Evolutionary conservation across 176 grass and related monocot species (phyloP).

Genomic region (Triticum monococcum): DNA sequence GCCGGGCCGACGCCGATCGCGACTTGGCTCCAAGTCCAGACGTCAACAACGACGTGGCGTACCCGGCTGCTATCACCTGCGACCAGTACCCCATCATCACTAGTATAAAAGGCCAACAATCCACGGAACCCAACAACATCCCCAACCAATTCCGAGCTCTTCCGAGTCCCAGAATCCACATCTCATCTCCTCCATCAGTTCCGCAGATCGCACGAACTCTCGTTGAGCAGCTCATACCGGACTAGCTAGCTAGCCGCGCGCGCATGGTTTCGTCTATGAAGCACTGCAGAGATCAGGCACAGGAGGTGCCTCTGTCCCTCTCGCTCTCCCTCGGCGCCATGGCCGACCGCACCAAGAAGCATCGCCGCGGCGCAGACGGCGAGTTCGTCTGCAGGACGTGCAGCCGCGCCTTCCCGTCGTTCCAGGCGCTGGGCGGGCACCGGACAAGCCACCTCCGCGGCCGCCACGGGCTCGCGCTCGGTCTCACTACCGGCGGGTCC

Average conservation of each 20-base stretch:
- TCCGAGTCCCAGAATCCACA: neutral
- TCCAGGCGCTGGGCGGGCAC: constrained; percentile 66
- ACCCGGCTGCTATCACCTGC: neutral
- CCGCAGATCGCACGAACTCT: no score
- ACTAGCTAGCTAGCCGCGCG: neutral
- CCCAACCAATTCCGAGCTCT: neutral
- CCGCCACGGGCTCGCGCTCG: constrained; percentile 37
- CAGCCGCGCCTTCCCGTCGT: constrained; percentile 18
- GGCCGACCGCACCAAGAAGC: neutral
- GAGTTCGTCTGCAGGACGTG: neutral
- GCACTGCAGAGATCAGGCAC: constrained; percentile 11
- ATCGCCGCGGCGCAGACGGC: neutral
- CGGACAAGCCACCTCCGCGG: constrained; percentile 57
- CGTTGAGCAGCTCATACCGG: neutral
- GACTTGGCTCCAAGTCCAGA: neutral
- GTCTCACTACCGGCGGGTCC: neutral
- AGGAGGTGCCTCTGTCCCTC: constrained; percentile 11
- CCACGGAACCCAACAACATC: neutral
- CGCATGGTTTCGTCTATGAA: neutral
- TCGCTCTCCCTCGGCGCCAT: constrained; percentile 14
- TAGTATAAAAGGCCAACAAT: neutral
- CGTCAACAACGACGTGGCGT: neutral
- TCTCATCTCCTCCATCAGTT: neutral
- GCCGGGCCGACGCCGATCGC: neutral
- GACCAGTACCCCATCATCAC: no score